These are phyloP conservation scores for Agaricus subrufescens DNA, from an alignment of 768 basidiomycete genomes.

Conservation along the genomic window DNA sequence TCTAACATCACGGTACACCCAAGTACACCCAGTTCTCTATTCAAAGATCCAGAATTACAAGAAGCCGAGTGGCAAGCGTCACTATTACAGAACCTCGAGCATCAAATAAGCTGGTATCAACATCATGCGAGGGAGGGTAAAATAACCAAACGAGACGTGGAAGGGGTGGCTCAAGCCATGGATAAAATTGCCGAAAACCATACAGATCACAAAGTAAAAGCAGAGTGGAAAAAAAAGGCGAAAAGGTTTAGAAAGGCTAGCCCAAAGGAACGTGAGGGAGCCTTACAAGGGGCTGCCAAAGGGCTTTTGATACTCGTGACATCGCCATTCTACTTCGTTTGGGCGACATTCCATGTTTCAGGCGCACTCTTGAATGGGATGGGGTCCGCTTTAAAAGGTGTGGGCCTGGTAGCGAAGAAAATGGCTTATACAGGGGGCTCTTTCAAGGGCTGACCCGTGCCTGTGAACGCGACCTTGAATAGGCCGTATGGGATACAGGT, in stretches of 20 bases:
- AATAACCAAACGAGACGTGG: not conserved
- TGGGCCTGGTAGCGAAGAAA: not conserved
- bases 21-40: too few relatives aligned
- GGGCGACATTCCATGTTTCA: not conserved
- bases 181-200: constrained; percentile 1
- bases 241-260: not conserved
- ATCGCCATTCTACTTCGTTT: not conserved
- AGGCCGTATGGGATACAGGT: too few relatives aligned
- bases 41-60: not conserved
- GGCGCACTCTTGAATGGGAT: constrained; percentile 6
- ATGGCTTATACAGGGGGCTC: not conserved
- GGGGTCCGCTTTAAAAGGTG: not conserved
- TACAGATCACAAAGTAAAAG: constrained; percentile 1
- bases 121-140: not conserved
- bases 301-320: constrained; percentile 5
- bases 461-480: too few relatives aligned
- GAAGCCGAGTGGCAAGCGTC: constrained; percentile 6
- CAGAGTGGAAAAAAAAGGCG: constrained; percentile 2
- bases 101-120: not conserved
- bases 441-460: too few relatives aligned
- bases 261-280: not conserved
- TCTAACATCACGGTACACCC: too few relatives aligned
- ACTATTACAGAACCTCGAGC: not conserved
- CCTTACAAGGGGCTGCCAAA: constrained; percentile 1
- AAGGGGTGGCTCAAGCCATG: constrained; percentile 5